Percentiles rank a stretch among this genome's conserved stretches.
These are phyloP conservation scores for Carex kokanica DNA, from an alignment of 176 grass and related monocot genomes.

Conservation along the genomic window DNA sequence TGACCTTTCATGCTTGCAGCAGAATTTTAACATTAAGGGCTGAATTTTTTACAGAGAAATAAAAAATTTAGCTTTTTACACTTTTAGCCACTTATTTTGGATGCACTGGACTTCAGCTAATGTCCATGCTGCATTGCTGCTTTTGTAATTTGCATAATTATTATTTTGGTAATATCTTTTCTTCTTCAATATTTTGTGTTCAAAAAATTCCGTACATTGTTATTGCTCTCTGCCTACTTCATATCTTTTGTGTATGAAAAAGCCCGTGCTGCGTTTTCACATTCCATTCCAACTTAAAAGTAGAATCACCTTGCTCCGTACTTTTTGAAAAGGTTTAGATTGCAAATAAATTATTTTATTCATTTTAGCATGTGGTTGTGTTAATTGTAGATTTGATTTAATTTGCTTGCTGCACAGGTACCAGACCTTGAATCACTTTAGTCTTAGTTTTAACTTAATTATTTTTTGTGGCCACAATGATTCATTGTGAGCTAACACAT, in stretches of 20 bases:
- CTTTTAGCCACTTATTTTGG: background rate
- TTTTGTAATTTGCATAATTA: background rate
- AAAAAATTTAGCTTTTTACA: background rate
- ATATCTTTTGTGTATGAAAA: background rate
- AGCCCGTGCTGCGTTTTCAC: background rate
- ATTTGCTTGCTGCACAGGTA: background rate
- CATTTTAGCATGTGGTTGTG: background rate
- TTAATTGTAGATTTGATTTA: background rate
- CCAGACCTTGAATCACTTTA: background rate
- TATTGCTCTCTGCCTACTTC: background rate
- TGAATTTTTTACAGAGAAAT: background rate
- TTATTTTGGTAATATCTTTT: background rate
- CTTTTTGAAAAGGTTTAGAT: background rate
- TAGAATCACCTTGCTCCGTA: background rate
- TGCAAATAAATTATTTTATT: background rate
- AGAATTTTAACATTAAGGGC: background rate
- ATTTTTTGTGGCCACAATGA: background rate
- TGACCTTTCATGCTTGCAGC: background rate
- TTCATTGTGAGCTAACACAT: background rate
- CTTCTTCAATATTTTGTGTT: background rate
- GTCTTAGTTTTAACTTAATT: background rate
- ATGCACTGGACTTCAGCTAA: background rate
- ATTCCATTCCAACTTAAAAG: background rate
- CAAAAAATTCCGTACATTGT: background rate
- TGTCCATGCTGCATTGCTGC: background rate